phyloP scores from a whole-genome alignment of 805 yeast genomes.

The Saccharomycopsis vini region DNA sequence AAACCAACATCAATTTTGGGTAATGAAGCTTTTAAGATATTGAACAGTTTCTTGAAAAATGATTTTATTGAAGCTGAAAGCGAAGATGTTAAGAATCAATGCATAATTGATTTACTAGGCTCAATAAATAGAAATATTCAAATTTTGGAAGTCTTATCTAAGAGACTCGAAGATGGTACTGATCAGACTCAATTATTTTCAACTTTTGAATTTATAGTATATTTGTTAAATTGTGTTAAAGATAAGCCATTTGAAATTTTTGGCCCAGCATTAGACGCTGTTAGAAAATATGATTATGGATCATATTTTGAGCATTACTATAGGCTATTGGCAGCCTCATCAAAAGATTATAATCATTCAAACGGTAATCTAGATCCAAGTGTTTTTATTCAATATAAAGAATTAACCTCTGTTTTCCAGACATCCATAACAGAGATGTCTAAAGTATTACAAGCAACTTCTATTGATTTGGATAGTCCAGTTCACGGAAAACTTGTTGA shows the following conservation, averaged over 20 bases:
- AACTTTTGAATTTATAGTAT: constrained; percentile 6
- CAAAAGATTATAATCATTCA: no score
- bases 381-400: no score
- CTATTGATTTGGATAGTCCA: constrained; percentile 2
- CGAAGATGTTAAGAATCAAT: constrained; percentile 14
- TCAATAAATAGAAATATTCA: constrained; percentile 9
- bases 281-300: constrained; percentile 14
- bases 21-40: constrained; percentile 36
- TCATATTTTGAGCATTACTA: no score
- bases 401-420: no score
- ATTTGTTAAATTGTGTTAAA: not conserved
- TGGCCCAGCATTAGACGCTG: not conserved
- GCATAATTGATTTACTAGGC: constrained; percentile 17
- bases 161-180: not conserved
- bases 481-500: constrained; percentile 12
- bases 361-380: no score
- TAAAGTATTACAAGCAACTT: not conserved
- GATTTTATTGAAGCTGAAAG: constrained; percentile 16
- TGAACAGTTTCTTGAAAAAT: constrained; percentile 21
- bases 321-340: no score
- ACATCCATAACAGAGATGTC: no score
- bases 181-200: not conserved
- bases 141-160: constrained; percentile 10
- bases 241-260: not conserved
- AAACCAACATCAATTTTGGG: constrained; percentile 38